Conservation (phyloP, 768 basidiomycete species). For the Suillus lakei region DNA sequence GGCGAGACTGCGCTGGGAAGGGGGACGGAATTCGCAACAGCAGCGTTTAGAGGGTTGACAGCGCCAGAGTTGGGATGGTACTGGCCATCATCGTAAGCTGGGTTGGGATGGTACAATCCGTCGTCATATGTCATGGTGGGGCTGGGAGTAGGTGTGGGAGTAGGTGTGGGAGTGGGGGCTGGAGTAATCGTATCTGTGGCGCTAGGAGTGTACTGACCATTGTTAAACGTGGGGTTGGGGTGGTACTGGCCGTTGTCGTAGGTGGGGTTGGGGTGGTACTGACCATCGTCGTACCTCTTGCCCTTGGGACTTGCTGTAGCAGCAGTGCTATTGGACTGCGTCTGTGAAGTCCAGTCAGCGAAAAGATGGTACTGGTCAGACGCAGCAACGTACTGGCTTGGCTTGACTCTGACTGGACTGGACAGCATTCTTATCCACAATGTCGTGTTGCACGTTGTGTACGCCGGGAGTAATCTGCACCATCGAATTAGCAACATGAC, state of each 20-base stretch:
- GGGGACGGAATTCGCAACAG: not conserved
- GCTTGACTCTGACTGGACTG: not conserved
- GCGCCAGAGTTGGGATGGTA: constrained; percentile 4
- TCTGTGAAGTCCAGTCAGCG: not conserved
- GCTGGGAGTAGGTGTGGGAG: not conserved
- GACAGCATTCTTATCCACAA: not conserved
- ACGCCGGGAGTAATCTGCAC: not conserved
- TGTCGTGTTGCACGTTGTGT: not conserved
- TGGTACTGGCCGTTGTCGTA: constrained; percentile 27
- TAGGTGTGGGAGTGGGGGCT: not conserved
- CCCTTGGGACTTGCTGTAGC: not conserved
- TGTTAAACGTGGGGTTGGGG: constrained; percentile 25
- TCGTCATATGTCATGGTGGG: constrained; percentile 9
- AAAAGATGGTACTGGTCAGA: not conserved
- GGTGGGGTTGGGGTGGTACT: constrained; percentile 9
- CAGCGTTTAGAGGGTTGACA: not conserved
- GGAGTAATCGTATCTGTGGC: not conserved
- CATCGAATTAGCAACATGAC: not conserved
- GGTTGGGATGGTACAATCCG: constrained; percentile 16
- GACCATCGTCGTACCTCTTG: constrained; percentile 20
- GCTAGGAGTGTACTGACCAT: constrained; percentile 15
- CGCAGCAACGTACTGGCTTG: not conserved
- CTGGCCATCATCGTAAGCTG: constrained; percentile 12
- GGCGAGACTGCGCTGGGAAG: not conserved
- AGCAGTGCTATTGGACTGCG: not conserved